Percentiles rank a stretch among this genome's conserved stretches.
phyloP scores from a whole-genome alignment of 2,329 filamentous ascomycete genomes.

The Scedosporium boydii region DNA sequence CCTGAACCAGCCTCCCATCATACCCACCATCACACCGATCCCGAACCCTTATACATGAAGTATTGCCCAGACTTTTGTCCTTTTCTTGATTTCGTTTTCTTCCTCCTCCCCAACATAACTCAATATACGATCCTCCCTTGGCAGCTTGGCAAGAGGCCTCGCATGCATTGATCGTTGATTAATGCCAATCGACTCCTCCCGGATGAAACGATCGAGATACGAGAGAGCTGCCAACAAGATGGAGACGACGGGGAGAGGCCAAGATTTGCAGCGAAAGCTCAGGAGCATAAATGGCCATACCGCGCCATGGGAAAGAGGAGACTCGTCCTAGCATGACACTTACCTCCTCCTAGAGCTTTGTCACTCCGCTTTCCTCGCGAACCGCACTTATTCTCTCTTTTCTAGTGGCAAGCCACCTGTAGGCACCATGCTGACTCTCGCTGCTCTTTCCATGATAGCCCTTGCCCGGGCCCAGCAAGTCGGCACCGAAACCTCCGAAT shows the following conservation, averaged over 20 bases:
- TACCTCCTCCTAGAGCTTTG: not conserved
- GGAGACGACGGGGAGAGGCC: not conserved
- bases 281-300: not conserved
- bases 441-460: constrained; percentile 18
- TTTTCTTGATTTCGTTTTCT: not conserved
- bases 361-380: not conserved
- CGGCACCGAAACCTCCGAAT: constrained; percentile 25
- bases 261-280: not conserved
- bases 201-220: not conserved
- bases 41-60: not conserved
- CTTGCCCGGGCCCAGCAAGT: constrained; percentile 29
- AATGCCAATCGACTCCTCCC: not conserved
- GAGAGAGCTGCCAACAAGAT: not conserved
- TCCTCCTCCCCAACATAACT: not conserved
- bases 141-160: not conserved
- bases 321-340: not conserved
- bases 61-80: not conserved
- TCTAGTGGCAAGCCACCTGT: not conserved
- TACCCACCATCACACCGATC: not conserved
- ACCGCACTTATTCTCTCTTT: not conserved
- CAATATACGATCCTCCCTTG: not conserved
- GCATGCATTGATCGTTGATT: not conserved
- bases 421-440: not conserved
- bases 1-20: not conserved
- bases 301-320: not conserved